These are phyloP conservation scores for Antarctomyces pellizariae DNA, from an alignment of 495 filamentous ascomycete genomes.

Conservation along the genomic window DNA sequence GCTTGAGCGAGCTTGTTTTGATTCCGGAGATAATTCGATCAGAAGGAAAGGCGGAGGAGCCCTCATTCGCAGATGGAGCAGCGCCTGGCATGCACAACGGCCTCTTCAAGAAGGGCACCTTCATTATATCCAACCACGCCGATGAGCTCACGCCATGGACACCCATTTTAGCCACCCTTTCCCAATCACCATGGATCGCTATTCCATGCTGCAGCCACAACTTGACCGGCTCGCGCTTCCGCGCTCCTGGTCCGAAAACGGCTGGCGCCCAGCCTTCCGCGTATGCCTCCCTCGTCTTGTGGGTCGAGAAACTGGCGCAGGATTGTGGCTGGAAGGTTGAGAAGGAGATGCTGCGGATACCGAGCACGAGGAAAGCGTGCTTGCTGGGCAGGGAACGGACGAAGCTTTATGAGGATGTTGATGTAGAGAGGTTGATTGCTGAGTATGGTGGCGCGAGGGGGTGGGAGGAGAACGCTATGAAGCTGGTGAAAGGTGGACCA, in stretches of 20 bases:
- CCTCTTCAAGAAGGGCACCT: constrained; percentile 48
- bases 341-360: constrained; percentile 61
- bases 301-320: constrained; percentile 37
- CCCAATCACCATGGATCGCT: constrained; percentile 56
- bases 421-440: constrained; percentile 15
- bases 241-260: constrained; percentile 29
- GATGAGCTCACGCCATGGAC: constrained; percentile 95
- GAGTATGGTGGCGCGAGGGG: constrained; percentile 30
- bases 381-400: constrained; percentile 37
- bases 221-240: constrained; percentile 47
- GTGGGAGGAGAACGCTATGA: constrained; percentile 28
- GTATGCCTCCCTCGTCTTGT: constrained; percentile 53
- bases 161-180: constrained; percentile 58
- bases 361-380: constrained; percentile 69
- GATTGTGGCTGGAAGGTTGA: constrained; percentile 58
- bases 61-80: too few species aligned
- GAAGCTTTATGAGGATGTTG: constrained; percentile 7
- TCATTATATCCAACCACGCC: constrained; percentile 90
- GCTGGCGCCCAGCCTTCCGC: constrained; percentile 19
- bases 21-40: constrained; percentile 32
- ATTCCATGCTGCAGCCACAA: constrained; percentile 92
- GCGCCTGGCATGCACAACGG: constrained; percentile 47
- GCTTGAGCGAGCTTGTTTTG: constrained; percentile 47
- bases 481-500: constrained; percentile 20
- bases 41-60: too few species aligned